A percentile compares a stretch with the other conserved stretches of the same genome.
phyloP scores from a whole-genome alignment of 139 green algal species.

The Coelastrella sp. region DNA sequence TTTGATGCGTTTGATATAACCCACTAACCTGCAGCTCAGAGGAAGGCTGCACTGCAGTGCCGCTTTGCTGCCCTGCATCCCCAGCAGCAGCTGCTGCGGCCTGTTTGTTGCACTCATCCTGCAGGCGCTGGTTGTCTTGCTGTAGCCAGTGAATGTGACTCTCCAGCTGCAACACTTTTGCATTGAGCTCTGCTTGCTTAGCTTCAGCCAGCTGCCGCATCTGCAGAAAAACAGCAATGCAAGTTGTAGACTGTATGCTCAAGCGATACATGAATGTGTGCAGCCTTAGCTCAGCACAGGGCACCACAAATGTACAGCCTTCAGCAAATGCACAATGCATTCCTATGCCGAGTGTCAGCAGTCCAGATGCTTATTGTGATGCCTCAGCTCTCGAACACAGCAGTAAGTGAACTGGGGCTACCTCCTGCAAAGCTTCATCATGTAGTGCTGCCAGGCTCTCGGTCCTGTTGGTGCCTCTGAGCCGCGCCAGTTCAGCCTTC shows the following conservation, averaged over 20 bases:
- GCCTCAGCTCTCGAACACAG: background rate
- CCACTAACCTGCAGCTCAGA: background rate
- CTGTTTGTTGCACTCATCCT: background rate
- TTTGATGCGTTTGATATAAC: too few relatives aligned
- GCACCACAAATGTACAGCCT: too few relatives aligned
- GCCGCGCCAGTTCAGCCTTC: conserved; percentile 4
- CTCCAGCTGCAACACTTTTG: conserved; percentile 64
- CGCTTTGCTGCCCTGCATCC: background rate
- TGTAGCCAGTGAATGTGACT: conserved; percentile 72
- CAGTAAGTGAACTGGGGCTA: background rate
- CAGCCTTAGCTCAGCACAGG: too few relatives aligned
- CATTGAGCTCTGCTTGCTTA: conserved; percentile 82
- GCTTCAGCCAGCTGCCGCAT: conserved; percentile 84
- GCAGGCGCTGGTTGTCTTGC: conserved; percentile 66
- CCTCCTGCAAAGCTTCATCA: conserved; percentile 61
- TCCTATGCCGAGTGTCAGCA: background rate
- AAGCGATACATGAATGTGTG: too few relatives aligned
- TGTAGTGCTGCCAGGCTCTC: conserved; percentile 24
- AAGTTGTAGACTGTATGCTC: too few relatives aligned
- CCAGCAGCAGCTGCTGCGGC: conserved; percentile 4
- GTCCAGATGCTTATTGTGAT: background rate
- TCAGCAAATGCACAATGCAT: too few relatives aligned
- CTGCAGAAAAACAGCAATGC: conserved; percentile 49
- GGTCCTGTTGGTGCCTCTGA: conserved; percentile 6
- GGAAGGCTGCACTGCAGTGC: background rate